Conservation (phyloP, 2,329 filamentous ascomycete species). For the Fusarium oxysporum region DNA sequence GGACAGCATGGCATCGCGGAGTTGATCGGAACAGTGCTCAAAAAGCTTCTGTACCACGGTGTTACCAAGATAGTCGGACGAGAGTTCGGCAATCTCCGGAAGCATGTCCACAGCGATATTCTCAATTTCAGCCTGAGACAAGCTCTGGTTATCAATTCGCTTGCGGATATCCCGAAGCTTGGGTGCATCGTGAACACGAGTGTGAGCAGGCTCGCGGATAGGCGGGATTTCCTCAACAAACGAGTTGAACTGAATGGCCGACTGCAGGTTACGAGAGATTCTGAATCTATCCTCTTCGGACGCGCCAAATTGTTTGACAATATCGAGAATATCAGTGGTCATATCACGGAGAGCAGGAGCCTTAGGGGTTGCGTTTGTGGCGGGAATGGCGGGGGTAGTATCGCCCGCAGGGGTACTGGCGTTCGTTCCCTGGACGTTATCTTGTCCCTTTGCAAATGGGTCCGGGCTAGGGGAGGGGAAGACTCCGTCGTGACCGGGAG, state of each 20-base stretch:
- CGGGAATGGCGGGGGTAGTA: constrained; percentile 48
- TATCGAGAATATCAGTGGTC: constrained; percentile 83
- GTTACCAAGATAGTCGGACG: constrained; percentile 97
- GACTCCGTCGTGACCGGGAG: constrained; percentile 87
- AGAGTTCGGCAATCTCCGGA: constrained; percentile 92
- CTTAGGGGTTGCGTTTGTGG: constrained; percentile 64
- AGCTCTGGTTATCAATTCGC: constrained; percentile 94
- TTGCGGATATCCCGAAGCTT: constrained; percentile 96
- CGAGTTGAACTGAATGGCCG: constrained; percentile 77
- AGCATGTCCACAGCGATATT: constrained; percentile 93
- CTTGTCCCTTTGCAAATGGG: constrained; percentile 73
- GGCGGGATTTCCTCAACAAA: constrained; percentile 89
- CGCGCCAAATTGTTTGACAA: constrained; percentile 90
- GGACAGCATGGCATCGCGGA: constrained; percentile 90
- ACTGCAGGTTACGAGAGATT: constrained; percentile 79
- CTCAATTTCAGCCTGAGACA: constrained; percentile 89
- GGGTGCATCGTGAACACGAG: constrained; percentile 90
- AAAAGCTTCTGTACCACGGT: constrained; percentile 99
- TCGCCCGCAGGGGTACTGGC: constrained; percentile 51
- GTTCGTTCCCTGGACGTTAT: constrained; percentile 50
- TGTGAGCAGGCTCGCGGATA: constrained; percentile 88
- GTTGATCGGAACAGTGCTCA: constrained; percentile 90
- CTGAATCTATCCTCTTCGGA: constrained; percentile 79
- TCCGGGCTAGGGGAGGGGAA: constrained; percentile 93
- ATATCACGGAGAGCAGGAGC: constrained; percentile 82